Conservation (phyloP, 768 basidiomycete species). For the Holtermannia corniformis region DNA sequence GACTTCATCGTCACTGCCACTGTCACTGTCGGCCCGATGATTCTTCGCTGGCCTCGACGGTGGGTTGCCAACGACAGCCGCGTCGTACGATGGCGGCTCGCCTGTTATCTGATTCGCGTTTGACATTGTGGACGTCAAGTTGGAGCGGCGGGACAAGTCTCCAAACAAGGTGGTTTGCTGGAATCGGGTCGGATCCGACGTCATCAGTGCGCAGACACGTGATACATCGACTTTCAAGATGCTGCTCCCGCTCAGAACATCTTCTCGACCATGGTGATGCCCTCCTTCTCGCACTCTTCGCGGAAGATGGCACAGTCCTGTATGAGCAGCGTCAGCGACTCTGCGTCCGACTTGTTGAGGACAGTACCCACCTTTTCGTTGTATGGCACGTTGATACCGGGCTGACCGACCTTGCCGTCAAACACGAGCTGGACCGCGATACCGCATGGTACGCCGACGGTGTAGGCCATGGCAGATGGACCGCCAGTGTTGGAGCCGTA, state of each 20-base stretch:
- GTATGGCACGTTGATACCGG: conserved; percentile 82
- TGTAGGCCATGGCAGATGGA: conserved; percentile 76
- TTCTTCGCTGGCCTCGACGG: not conserved
- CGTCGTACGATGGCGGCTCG: not conserved
- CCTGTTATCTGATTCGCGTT: not conserved
- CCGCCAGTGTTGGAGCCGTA: conserved; percentile 64
- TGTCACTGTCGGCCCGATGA: not conserved
- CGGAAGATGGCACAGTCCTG: conserved; percentile 30
- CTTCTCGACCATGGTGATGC: conserved; percentile 40
- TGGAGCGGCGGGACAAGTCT: no score
- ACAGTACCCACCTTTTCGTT: conserved; percentile 54
- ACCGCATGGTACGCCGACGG: conserved; percentile 84
- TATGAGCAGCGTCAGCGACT: conserved; percentile 4
- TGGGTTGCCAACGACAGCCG: not conserved
- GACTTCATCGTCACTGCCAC: not conserved
- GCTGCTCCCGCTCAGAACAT: conserved; percentile 23
- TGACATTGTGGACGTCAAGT: no score
- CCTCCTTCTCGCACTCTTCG: conserved; percentile 29
- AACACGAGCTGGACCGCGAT: conserved; percentile 85
- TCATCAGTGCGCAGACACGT: no score
- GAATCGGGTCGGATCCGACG: no score
- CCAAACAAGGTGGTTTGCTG: no score
- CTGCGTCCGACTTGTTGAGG: not conserved
- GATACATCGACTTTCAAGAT: no score
- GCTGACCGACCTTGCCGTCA: conserved; percentile 66